These are phyloP conservation scores for Scytalidium lignicola DNA, from an alignment of 2,329 filamentous ascomycete genomes.

Conservation along the genomic window DNA sequence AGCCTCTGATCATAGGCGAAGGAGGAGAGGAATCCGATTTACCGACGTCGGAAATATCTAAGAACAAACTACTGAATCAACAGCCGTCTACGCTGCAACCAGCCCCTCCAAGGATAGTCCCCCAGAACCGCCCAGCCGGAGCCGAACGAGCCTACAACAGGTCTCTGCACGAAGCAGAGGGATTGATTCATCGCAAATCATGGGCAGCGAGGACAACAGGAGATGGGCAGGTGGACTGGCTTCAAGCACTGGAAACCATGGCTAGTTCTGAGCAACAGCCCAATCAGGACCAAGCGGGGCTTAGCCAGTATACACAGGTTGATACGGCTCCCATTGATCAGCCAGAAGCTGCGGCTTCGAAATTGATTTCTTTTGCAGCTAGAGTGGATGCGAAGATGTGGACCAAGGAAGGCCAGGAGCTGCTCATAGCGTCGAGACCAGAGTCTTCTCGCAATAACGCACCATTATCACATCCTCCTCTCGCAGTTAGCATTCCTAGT, in stretches of 20 bases:
- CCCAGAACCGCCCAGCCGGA: not conserved
- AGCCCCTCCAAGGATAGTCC: not conserved
- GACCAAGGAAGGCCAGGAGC: slow-evolving; percentile 53
- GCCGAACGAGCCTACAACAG: not conserved
- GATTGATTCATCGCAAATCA: not conserved
- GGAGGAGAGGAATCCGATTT: slow-evolving; percentile 81
- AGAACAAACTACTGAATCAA: slow-evolving; percentile 37
- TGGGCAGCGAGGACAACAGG: not conserved
- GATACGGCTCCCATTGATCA: not conserved
- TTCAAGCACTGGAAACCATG: not conserved
- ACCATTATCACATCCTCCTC: slow-evolving; percentile 2
- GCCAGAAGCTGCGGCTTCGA: slow-evolving; percentile 8
- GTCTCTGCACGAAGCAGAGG: not conserved
- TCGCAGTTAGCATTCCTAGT: not conserved
- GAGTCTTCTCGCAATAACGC: slow-evolving; percentile 9
- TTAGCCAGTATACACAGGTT: slow-evolving; percentile 8
- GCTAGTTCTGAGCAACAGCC: slow-evolving; percentile 5
- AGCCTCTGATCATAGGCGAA: slow-evolving; percentile 80
- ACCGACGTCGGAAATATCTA: slow-evolving; percentile 67
- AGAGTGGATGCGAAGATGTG: slow-evolving; percentile 55
- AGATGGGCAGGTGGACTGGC: not conserved
- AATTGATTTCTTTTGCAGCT: slow-evolving; percentile 26
- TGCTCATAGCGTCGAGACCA: slow-evolving; percentile 34
- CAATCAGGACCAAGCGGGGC: slow-evolving; percentile 9
- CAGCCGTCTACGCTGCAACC: slow-evolving; percentile 13